phyloP scores from a whole-genome alignment of 805 yeast species.

The Yarrowia bubula region DNA sequence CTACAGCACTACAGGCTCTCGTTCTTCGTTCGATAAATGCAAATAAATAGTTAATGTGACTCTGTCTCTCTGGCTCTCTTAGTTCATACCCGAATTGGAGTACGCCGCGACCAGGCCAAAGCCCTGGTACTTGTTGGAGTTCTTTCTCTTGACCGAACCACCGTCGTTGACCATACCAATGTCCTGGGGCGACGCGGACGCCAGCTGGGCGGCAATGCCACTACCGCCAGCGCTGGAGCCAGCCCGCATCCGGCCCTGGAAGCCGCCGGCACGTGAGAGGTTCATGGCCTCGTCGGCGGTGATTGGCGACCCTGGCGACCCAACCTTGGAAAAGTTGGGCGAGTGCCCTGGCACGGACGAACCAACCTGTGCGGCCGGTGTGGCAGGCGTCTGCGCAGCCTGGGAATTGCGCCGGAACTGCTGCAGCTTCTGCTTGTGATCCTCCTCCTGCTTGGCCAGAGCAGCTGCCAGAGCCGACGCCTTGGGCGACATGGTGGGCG shows the following conservation, averaged over 20 bases:
- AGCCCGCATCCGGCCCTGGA: slow-evolving; percentile 20
- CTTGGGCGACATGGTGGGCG: slow-evolving; percentile 27
- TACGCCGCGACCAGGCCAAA: slow-evolving; percentile 42
- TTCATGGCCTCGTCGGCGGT: slow-evolving; percentile 42
- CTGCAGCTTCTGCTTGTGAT: slow-evolving; percentile 25
- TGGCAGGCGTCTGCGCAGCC: neutral
- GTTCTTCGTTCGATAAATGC: neutral
- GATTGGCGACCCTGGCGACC: slow-evolving; percentile 33
- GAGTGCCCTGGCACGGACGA: no score
- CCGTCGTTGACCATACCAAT: neutral
- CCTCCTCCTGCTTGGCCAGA: slow-evolving; percentile 25
- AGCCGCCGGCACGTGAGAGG: slow-evolving; percentile 38
- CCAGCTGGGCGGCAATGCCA: slow-evolving; percentile 17
- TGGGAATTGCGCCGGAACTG: slow-evolving; percentile 26
- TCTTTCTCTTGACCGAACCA: slow-evolving; percentile 21
- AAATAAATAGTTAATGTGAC: slow-evolving; percentile 13
- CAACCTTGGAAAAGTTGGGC: slow-evolving; percentile 14
- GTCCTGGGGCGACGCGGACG: slow-evolving; percentile 5
- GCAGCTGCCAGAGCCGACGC: slow-evolving; percentile 25
- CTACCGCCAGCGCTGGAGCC: slow-evolving; percentile 21
- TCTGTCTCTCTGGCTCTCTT: neutral
- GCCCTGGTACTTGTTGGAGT: slow-evolving; percentile 31
- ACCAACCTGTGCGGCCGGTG: no score
- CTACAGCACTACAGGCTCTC: neutral
- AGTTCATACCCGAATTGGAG: slow-evolving; percentile 30